Conservation (phyloP, 768 basidiomycete species). For the Trametes villosa region DNA sequence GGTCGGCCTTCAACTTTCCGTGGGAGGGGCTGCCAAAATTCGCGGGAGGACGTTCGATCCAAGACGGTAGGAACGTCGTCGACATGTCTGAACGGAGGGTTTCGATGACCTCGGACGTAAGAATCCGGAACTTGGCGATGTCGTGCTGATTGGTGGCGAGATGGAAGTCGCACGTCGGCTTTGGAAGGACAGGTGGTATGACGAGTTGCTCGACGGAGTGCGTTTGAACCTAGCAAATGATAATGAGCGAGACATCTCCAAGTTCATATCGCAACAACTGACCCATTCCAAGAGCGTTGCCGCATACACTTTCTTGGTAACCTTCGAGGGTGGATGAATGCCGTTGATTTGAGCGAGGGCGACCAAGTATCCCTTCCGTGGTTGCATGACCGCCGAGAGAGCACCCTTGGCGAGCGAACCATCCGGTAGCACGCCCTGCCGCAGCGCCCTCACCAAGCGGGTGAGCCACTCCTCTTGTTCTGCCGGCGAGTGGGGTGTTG, state of each 20-base stretch:
- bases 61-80: slow-evolving; percentile 13
- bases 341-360: not conserved
- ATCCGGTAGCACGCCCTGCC: no score
- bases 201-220: not conserved
- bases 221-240: not conserved
- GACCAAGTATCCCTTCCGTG: not conserved
- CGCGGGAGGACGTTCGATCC: slow-evolving; percentile 18
- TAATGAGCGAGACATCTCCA: not conserved
- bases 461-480: not conserved
- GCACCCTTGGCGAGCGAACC: not conserved
- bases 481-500: not conserved
- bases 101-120: not conserved
- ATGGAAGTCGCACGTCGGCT: not conserved
- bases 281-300: not conserved
- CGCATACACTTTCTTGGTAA: not conserved
- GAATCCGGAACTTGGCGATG: slow-evolving; percentile 4
- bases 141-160: not conserved
- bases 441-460: not conserved
- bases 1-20: slow-evolving; percentile 30
- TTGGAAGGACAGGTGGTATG: not conserved
- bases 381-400: not conserved
- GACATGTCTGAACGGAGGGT: not conserved
- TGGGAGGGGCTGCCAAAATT: slow-evolving; percentile 17
- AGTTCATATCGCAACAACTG: not conserved
- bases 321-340: not conserved